Percentiles rank a stretch among this genome's conserved stretches.
These are phyloP conservation scores for Luffa aegyptiaca DNA, from an alignment of 306 rosid genomes.

Conservation along the genomic window DNA sequence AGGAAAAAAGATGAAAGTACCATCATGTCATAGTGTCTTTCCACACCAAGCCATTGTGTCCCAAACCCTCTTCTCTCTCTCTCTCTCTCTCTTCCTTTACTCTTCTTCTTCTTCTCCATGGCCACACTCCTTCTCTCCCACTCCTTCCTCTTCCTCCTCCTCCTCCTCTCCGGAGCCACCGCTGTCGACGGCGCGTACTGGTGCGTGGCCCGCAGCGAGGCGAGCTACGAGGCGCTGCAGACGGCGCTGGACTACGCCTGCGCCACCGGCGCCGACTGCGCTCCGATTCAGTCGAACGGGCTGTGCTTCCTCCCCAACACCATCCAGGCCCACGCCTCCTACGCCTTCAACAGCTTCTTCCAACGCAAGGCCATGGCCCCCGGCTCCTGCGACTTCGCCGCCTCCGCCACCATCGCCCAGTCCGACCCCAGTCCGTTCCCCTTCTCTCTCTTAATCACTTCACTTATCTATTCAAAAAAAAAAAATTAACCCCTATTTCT, in stretches of 20 bases:
- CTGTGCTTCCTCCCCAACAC: conserved; percentile 85
- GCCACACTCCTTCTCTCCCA: conserved; percentile 1
- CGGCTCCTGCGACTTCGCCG: conserved; percentile 70
- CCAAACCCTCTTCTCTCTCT: conserved; percentile 23
- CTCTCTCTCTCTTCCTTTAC: conserved; percentile 40
- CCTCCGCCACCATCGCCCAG: conserved; percentile 70
- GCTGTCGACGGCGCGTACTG: conserved; percentile 28
- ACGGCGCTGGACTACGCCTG: conserved; percentile 80
- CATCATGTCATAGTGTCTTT: neutral
- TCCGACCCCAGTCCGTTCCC: conserved; percentile 60
- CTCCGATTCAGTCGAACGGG: conserved; percentile 41
- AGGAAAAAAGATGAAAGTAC: conserved; percentile 15
- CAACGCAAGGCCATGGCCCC: conserved; percentile 51
- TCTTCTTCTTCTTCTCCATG: neutral
- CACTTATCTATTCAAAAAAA: too few species aligned
- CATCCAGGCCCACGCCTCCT: conserved; percentile 86
- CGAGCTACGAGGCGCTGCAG: conserved; percentile 36
- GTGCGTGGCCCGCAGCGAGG: conserved; percentile 85
- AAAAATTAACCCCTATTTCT: too few species aligned
- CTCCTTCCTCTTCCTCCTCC: neutral
- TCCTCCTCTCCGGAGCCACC: neutral
- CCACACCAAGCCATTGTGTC: conserved; percentile 1
- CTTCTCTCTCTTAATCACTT: neutral
- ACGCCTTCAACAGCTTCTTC: conserved; percentile 76
- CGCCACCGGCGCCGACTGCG: conserved; percentile 63